Evolutionary conservation across 2,329 filamentous ascomycete genomes (phyloP), one percentile per base, ranked within the genome.

Genomic region (Pyrenochaeta sp.): DNA sequence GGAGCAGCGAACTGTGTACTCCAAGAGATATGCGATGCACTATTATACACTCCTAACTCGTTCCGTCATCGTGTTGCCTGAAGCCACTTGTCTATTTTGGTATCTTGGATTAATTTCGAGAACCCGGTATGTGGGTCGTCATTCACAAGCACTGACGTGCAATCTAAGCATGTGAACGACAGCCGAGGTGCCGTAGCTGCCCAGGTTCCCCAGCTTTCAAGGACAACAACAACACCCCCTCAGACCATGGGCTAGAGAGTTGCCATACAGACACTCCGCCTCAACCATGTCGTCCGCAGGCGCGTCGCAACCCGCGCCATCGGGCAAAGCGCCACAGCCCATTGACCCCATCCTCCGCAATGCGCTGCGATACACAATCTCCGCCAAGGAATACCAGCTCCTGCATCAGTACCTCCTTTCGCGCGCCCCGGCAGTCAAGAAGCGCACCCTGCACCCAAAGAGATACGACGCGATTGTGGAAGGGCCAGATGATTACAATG

Each of bases 391-490:
- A 71, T 96, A 96, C 72, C 86, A 89, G 56, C 77, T 87, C 1
- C 81, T 96, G 13, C 90, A 96, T 71, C 86, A 87, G 63, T 91
- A 92, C 65, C 81, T 96, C 39, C 80, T 94, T 36, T 90, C 89
- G 48, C 84, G 87, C 32, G 87, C 89, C 4, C 73, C 77, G 75
- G 72, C 80, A 61, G 71, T 88, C 63, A 72, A 82, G 74, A 80
- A 77, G 51, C 75, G 74, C 50, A 71, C 79, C 2, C 77, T 76
- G 10, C 69, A 74, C 13, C 81, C 82, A 4, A 69, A 72, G 21
- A 67, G 69, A 27, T 84, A 79, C 54, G 78, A 81, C 47, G 75
- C 73, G 7, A 77, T 82, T 44, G 68, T 76, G 3, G 73, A 74
- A 23, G 73, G 73, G 2, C 72, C 71, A 18, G 71, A 75, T 39